phyloP scores from a whole-genome alignment of 2,329 filamentous ascomycete species.

The Venturia nashicola region DNA sequence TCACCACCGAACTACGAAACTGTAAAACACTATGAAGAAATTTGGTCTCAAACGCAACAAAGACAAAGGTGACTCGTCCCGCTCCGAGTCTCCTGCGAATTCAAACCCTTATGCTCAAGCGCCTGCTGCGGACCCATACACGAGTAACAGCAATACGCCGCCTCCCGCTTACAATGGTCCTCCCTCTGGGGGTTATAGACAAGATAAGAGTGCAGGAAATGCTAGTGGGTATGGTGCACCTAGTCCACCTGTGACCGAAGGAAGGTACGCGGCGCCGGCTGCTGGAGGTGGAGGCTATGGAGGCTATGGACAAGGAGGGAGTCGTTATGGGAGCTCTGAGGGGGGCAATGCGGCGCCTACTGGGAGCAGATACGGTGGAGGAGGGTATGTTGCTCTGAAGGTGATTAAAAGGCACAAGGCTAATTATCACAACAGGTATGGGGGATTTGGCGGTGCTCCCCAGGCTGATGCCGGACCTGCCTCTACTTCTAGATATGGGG shows the following conservation, averaged over 20 bases:
- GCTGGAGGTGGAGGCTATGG: slow-evolving; percentile 26
- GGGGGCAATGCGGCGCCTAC: neutral
- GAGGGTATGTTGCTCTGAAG: neutral
- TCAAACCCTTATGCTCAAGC: slow-evolving; percentile 44
- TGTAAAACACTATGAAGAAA: slow-evolving; percentile 26
- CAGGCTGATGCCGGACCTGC: neutral
- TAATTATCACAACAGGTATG: neutral
- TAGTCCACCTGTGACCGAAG: slow-evolving; percentile 7
- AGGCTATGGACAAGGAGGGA: slow-evolving; percentile 12
- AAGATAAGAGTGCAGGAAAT: slow-evolving; percentile 9
- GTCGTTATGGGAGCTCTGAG: slow-evolving; percentile 5
- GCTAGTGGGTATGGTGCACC: slow-evolving; percentile 9
- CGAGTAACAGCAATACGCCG: slow-evolving; percentile 24
- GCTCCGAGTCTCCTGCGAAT: slow-evolving; percentile 27
- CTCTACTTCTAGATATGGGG: neutral
- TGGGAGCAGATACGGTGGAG: slow-evolving; percentile 4
- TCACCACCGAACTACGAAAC: slow-evolving; percentile 9
- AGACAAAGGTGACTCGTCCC: slow-evolving; percentile 41
- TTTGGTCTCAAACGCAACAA: slow-evolving; percentile 30
- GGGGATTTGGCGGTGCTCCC: neutral
- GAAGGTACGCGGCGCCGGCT: slow-evolving; percentile 19
- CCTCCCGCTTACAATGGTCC: slow-evolving; percentile 20
- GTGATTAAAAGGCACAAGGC: neutral
- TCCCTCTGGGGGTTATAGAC: slow-evolving; percentile 18
- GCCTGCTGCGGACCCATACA: slow-evolving; percentile 40